Percentiles rank a stretch among this genome's conserved stretches.
Conservation (phyloP, 345 rosid genomes). For the Rhodomyrtus tomentosa region DNA sequence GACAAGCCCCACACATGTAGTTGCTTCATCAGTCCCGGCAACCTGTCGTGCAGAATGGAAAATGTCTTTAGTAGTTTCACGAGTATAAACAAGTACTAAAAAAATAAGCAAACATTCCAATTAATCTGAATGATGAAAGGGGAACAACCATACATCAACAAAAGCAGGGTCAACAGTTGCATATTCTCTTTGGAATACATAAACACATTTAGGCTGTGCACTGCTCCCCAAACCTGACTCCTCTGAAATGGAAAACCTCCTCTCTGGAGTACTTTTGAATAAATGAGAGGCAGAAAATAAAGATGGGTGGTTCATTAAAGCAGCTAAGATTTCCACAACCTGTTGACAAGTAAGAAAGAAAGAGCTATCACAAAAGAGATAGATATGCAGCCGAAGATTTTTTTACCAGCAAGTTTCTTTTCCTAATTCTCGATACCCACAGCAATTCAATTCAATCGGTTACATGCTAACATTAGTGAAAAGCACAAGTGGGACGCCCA, state of each 20-base stretch:
- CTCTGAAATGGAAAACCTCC: constrained; percentile 12
- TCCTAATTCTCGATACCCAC: background rate
- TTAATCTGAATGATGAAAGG: background rate
- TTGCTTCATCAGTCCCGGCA: constrained; percentile 83
- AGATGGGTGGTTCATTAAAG: constrained; percentile 51
- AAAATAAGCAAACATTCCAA: background rate
- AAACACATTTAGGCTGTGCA: constrained; percentile 30
- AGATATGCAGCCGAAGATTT: background rate
- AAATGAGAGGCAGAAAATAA: constrained; percentile 34
- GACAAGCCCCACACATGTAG: constrained; percentile 74
- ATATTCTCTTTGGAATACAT: constrained; percentile 75
- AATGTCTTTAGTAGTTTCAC: background rate
- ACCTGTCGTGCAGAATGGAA: constrained; percentile 23
- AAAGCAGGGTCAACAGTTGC: constrained; percentile 57
- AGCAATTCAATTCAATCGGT: background rate
- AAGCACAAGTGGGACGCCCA: background rate
- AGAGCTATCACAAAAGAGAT: background rate
- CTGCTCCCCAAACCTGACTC: constrained; percentile 8
- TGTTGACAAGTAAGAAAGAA: constrained; percentile 6
- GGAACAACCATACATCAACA: constrained; percentile 46
- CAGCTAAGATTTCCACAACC: constrained; percentile 30
- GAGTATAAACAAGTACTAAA: background rate
- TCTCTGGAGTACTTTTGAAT: constrained; percentile 40
- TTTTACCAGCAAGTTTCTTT: background rate
- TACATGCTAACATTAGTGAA: background rate